Conservation (phyloP, 148 eudicot species). For the Vaccinium myrtillus region DNA sequence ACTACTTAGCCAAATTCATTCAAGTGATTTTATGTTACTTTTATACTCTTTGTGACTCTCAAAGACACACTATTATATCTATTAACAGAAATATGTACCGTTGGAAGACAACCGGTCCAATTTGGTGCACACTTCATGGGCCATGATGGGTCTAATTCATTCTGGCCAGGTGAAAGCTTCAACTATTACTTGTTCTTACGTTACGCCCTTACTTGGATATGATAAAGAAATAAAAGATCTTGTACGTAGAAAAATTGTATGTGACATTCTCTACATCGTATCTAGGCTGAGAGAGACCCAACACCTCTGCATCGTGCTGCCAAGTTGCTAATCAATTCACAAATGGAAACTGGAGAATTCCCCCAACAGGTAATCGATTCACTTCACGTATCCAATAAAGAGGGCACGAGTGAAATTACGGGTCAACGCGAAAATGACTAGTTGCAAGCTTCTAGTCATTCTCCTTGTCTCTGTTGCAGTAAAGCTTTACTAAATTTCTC, state of each 20-base stretch:
- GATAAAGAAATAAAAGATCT: too few species aligned
- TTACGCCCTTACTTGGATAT: too few species aligned
- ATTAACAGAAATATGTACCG: conserved; percentile 29
- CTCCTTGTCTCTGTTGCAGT: not conserved
- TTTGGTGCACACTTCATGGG: conserved; percentile 43
- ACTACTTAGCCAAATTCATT: not conserved
- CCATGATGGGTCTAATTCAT: conserved; percentile 18
- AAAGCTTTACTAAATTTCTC: too few species aligned
- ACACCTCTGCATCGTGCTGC: conserved; percentile 31
- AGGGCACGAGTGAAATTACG: too few species aligned
- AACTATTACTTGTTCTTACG: not conserved
- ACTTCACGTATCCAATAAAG: not conserved
- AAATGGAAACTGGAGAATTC: conserved; percentile 40
- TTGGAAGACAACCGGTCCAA: conserved; percentile 39
- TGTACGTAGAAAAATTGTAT: too few species aligned
- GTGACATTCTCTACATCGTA: not conserved
- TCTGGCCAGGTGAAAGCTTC: conserved; percentile 18
- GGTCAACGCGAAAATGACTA: not conserved
- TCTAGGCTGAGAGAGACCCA: conserved; percentile 21
- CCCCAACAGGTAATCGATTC: conserved; percentile 37
- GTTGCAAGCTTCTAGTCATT: too few species aligned
- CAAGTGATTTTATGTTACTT: not conserved
- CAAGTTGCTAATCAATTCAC: conserved; percentile 42
- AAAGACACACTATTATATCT: not conserved
- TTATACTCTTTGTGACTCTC: not conserved